These are phyloP conservation scores for Sindora glabra DNA, from an alignment of 306 rosid genomes.

Conservation along the genomic window DNA sequence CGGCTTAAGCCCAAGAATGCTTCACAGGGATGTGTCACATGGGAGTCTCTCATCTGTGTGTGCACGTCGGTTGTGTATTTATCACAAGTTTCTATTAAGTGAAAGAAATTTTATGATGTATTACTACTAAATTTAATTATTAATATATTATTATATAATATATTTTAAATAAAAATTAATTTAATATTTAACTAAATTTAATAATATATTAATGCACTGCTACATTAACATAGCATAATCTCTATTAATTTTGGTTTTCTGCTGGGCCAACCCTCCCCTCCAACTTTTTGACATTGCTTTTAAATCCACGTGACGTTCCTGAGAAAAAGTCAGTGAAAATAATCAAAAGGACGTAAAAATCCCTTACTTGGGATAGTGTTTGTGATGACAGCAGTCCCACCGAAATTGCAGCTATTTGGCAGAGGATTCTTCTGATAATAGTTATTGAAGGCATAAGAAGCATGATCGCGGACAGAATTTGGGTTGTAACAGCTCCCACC, in stretches of 20 bases:
- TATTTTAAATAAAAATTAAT: too few species aligned
- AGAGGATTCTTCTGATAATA: constrained; percentile 66
- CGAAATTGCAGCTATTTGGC: constrained; percentile 83
- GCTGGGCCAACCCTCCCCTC: too few species aligned
- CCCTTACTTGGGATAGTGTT: constrained; percentile 74
- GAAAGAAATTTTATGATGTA: too few species aligned
- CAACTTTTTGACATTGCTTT: background rate
- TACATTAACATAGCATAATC: too few species aligned
- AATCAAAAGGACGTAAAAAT: background rate
- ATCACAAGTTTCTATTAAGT: too few species aligned
- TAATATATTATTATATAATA: too few species aligned
- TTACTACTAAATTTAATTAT: too few species aligned
- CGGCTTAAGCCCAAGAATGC: constrained; percentile 11
- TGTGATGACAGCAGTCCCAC: constrained; percentile 68
- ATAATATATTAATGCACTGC: too few species aligned
- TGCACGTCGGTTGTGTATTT: too few species aligned
- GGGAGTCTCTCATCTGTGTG: too few species aligned
- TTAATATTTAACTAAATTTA: too few species aligned
- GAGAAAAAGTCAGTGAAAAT: background rate
- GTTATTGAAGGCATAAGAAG: constrained; percentile 73
- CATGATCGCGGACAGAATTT: constrained; percentile 45
- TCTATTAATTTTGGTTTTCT: too few species aligned
- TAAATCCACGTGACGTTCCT: constrained; percentile 2
- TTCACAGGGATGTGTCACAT: background rate
- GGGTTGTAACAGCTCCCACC: constrained; percentile 69